Evolutionary conservation across 2,329 filamentous ascomycete genomes (phyloP), one percentile per base, ranked within the genome.

Genomic region (Lasiodiplodia hormozganensis): DNA sequence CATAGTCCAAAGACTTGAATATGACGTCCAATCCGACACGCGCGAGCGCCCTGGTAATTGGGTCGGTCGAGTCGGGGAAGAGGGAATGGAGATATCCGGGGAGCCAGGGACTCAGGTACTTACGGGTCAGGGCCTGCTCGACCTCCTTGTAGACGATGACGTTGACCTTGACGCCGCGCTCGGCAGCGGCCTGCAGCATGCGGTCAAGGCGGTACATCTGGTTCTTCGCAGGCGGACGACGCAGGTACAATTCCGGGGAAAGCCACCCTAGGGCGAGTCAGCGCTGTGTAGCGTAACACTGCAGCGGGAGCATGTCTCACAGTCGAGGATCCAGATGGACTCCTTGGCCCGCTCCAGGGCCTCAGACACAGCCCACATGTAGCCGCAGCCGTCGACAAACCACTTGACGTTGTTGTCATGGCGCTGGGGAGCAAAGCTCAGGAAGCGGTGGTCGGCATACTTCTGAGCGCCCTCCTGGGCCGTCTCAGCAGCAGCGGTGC

Each of bases 61-160:
- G 73, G 70, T 83, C 81, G 70, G 78, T 81, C 57, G 76, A 78
- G 38, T 71, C 72, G 64, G 78, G 82, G 57, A 83, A 73, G 58
- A 83, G 75, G 69, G 80, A 82, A 73, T 82, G 79, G 57, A 84
- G 77, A 71, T 82, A 82, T 64, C 78, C 71, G 67, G 82, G 80
- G 31, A 84, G 69, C 49, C 74, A 74, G 70, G 82, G 82, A 74
- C 77, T 80, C 28, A 78, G 69, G 65, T 74, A 88, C 90, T 86
- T 85, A 93, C 91, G 84, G 51, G 92, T 94, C 74, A 96, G 81
- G 49, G 93, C 92, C 75, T 93, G 90, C 3, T 91, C 88, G 31
- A 84, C 82, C 81, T 97, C 94, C 81, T 97, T 97, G 82, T 97
- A 97, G 12, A 97, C 92, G 65, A 97, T 94, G 64, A 97, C 85